Base-by-base conservation (phyloP, 192 early-diverging fungal species). In the Coemansia sp. region DNA sequence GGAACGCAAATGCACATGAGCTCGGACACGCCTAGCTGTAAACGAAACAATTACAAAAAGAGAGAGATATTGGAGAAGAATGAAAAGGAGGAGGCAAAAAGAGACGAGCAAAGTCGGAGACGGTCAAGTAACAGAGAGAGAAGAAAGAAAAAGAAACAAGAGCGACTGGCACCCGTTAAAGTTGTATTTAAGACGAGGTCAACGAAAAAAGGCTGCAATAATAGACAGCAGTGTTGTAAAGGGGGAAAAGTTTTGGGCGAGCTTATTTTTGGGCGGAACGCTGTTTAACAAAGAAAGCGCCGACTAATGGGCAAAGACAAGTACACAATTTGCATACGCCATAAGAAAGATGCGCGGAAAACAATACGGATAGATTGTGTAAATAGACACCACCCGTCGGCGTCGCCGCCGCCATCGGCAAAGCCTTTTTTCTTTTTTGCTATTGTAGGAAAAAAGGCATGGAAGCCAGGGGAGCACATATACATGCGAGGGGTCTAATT, bases 61-160 rank as follows among this genome's bases (percentile, higher is more conserved):
- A 50, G 50, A 18, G 41, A 39, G 11, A 42, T 46, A 38, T 23
- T 27, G 24, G 34, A 18, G 43, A 47, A 17, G 33, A 49, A 46
- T 44, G 57, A 11, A 59, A 44, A 55, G 57, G 65, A 27, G n/a
- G n/a, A 71, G 34, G 39, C 14, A 53, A 43, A 48, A 50, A 64
- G 1, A 54, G 37, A 38, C 6, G n/a, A 40, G 53, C 17, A 13
- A 54, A 21, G 38, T n/a, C 13, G 17, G 33, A 17, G 43, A 21
- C 4, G 19, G 43, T 45, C 33, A 34, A 52, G 33, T 14, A 52
- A 52, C 37, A 48, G 46, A 49, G 24, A 21, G 15, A 42, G 23
- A 49, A 14, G n/a, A 52, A 52, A n/a, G n/a, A 52, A 52, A n/a
- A 24, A 37, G 34, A 37, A 8, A 37, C 34, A 43, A 48, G 42